Evolutionary conservation across 768 basidiomycete species (phyloP).

Genomic region (Russula emetica): DNA sequence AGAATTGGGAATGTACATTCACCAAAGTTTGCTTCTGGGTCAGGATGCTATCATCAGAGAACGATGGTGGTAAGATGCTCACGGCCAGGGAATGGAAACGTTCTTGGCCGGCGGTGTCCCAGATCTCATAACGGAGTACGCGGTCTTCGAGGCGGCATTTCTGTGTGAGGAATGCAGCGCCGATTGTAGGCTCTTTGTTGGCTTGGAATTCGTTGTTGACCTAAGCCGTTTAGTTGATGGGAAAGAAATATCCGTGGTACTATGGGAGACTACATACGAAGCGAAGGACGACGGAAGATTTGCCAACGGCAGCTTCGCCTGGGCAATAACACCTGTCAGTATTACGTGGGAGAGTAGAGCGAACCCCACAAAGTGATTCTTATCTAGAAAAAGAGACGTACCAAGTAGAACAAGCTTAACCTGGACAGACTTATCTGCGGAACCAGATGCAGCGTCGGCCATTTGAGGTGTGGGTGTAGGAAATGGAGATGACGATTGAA

Average conservation of each 20-base stretch:
- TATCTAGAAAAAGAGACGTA: conserved; percentile 37
- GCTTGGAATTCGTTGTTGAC: conserved; percentile 97
- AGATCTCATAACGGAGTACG: conserved; percentile 90
- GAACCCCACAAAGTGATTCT: neutral
- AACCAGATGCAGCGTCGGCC: conserved; percentile 71
- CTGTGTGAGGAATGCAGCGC: conserved; percentile 93
- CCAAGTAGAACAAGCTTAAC: conserved; percentile 97
- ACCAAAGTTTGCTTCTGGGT: neutral
- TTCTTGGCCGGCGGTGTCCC: conserved; percentile 95
- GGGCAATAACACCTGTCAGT: conserved; percentile 9
- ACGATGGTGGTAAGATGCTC: conserved; percentile 35
- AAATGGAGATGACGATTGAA: neutral
- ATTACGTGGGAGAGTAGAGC: conserved; percentile 4
- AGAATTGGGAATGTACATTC: conserved; percentile 4
- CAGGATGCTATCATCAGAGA: neutral
- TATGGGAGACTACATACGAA: conserved; percentile 57
- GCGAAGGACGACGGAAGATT: conserved; percentile 96
- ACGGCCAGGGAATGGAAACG: conserved; percentile 96
- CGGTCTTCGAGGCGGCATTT: conserved; percentile 95
- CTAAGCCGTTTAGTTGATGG: conserved; percentile 36
- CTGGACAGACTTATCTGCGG: conserved; percentile 84
- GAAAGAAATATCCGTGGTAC: conserved; percentile 14
- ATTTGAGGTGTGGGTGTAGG: conserved; percentile 36
- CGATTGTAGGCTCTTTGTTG: conserved; percentile 98
- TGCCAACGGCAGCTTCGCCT: conserved; percentile 99